Base-by-base conservation (phyloP, 176 grass and related monocot species). In the Leersia perrieri region DNA sequence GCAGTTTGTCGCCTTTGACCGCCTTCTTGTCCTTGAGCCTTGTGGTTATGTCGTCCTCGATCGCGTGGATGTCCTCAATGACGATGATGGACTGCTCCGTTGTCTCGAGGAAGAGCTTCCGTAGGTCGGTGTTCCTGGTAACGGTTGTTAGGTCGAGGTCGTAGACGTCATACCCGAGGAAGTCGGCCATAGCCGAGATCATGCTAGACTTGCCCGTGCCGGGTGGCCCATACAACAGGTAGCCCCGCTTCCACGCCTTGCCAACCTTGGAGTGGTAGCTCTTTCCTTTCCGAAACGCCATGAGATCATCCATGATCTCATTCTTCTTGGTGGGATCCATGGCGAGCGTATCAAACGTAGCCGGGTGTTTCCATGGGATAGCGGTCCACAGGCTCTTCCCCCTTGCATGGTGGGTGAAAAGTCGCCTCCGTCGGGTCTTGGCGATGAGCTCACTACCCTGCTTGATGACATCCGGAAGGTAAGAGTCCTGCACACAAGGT, bases 181-280 rank as follows among this genome's bases (percentile, higher is more conserved):
- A 63, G 74, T 90, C 83, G 22, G 88, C 84, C 0, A 90, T 90
- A 16, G 88, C 79, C 1, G 83, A 35, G 60, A 90, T 63, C 88
- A 90, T 86, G 64, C 66, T 58, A 13, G 83, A 90, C 64, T 90
- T 90, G 51, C 88, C 83, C 7, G 83, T 90, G 29, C 88, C 88
- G 0, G 88, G 88, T 1, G 88, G 88, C 3, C 83, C 83, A 64
- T 78, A 62, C 22, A n/a, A n/a, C n/a, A n/a, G n/a, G n/a, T n/a
- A n/a, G n/a, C n/a, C n/a, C n/a, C n/a, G n/a, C n/a, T n/a, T 86
- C 78, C 65, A 90, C 72, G 78, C 86, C 83, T 82, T 90, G 64
- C 88, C 88, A 11, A 90, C 60, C 57, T 78, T 41, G 32, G 78
- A 38, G 63, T 86, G 82, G 88, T 90, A 86, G 11, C 68, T 71